Conservation (phyloP, 2,329 filamentous ascomycete genomes). For the Monosporascus ibericus region DNA sequence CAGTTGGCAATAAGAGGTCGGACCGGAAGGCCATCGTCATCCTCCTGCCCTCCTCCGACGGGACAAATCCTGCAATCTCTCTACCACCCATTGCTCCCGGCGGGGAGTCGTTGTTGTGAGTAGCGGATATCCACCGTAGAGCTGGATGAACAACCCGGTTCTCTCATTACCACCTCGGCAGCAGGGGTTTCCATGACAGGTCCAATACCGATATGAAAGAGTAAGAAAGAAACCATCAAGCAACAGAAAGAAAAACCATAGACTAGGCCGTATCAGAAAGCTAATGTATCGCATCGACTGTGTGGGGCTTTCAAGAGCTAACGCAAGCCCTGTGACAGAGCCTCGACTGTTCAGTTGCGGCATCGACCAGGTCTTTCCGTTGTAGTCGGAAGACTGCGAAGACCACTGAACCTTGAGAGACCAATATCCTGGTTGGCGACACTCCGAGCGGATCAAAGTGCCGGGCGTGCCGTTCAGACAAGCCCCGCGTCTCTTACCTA, state of each 20-base stretch:
- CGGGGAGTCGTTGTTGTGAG: not conserved
- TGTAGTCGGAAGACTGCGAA: not conserved
- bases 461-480: constrained; percentile 36
- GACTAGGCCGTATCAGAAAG: constrained; percentile 17
- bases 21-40: not conserved
- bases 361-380: not conserved
- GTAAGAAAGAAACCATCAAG: constrained; percentile 23
- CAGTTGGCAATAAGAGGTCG: not conserved
- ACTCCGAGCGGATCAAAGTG: constrained; percentile 24
- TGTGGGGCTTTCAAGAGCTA: constrained; percentile 8
- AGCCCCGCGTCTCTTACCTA: constrained; percentile 7
- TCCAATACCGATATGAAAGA: constrained; percentile 25
- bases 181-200: constrained; percentile 27
- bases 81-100: not conserved
- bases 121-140: not conserved
- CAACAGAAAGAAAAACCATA: constrained; percentile 22
- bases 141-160: constrained; percentile 14
- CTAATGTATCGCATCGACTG: constrained; percentile 25
- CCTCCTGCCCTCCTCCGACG: not conserved
- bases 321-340: not conserved
- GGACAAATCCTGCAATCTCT: not conserved
- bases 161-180: constrained; percentile 30
- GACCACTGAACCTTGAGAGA: constrained; percentile 8
- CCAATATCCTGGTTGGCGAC: constrained; percentile 19
- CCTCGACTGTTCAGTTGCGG: not conserved